These are phyloP conservation scores for Monilinia polystroma DNA, from an alignment of 2,329 filamentous ascomycete species.

Conservation along the genomic window DNA sequence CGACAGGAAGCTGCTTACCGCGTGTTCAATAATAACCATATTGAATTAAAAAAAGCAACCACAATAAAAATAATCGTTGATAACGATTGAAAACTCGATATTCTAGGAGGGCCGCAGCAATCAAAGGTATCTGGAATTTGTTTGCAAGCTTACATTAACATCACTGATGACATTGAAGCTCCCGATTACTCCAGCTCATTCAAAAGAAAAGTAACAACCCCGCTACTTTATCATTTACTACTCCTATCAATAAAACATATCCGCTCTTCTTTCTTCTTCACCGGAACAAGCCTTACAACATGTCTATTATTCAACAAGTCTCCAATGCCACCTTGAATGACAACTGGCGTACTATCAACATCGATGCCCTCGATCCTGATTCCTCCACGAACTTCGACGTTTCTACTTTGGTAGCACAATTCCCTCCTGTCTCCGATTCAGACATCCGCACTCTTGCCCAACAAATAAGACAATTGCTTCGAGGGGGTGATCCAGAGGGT, in stretches of 20 bases:
- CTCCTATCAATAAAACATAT: neutral
- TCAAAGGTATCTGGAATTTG: neutral
- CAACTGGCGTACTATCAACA: conserved; percentile 85
- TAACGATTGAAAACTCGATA: neutral
- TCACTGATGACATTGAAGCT: neutral
- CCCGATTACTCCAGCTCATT: conserved; percentile 9
- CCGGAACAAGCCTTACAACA: conserved; percentile 38
- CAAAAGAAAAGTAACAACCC: conserved; percentile 21
- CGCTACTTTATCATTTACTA: conserved; percentile 13
- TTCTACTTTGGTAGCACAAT: conserved; percentile 72
- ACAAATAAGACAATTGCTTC: conserved; percentile 83
- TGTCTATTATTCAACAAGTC: conserved; percentile 69
- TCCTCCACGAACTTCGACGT: conserved; percentile 90
- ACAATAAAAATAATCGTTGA: neutral
- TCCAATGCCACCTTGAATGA: conserved; percentile 59
- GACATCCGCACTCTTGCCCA: conserved; percentile 75
- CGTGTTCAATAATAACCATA: neutral
- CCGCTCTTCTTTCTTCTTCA: neutral
- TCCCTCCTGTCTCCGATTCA: conserved; percentile 69
- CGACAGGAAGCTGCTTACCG: conserved; percentile 13
- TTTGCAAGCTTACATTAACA: neutral
- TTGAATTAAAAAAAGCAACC: neutral
- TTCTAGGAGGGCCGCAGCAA: neutral
- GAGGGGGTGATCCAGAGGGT: conserved; percentile 83
- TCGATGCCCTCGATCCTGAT: conserved; percentile 87